Base-by-base conservation (phyloP, 352 stramenopile genomes). In the Globisporangium perplexum region DNA sequence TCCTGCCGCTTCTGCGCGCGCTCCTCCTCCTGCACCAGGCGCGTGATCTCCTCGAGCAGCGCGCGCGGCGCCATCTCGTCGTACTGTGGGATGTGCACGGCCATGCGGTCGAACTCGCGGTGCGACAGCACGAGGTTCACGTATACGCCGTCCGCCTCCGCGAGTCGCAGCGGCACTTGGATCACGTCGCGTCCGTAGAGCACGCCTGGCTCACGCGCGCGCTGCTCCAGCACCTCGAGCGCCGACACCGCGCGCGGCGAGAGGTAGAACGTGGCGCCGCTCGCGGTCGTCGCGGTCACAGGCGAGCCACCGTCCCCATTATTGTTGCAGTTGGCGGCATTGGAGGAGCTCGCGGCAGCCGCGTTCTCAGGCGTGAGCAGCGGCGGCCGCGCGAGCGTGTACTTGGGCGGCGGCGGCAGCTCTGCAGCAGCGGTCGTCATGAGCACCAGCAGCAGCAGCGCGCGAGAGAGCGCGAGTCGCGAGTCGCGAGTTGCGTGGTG, bases 71-170 rank as follows among this genome's bases (percentile, higher is more conserved):
- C 62, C 42, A 89, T 66, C 30, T 80, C 65, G 48, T 89, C 74
- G 56, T 86, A 91, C 47, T 88, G 73, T 28, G 74, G 65, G 46
- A 91, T 63, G 42, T 89, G 75, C 41, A 89, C 70, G 0, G 74
- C 77, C 77, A 91, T 91, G 24, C 66, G 65, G 59, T 91, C 75
- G 50, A 91, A 88, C 58, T 91, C 80, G 33, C 80, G 74, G 53
- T 88, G 75, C 47, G 80, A 91, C 6, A 91, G 67, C 59, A 88
- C 76, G 49, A 91, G 53, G 45, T 77, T 89, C 52, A 89, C 71
- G 60, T 82, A 82, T 48, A 83, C 71, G 63, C 74, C 55, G 24
- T 53, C 60, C 35, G 62, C 50, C 1, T 60, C 59, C 1, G 59
- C 57, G 36, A 73, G 58, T 53, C 79, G 76, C 31, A 91, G 66